Base-by-base conservation (phyloP, 768 basidiomycete species). In the Sporobolomyces phaffii region DNA sequence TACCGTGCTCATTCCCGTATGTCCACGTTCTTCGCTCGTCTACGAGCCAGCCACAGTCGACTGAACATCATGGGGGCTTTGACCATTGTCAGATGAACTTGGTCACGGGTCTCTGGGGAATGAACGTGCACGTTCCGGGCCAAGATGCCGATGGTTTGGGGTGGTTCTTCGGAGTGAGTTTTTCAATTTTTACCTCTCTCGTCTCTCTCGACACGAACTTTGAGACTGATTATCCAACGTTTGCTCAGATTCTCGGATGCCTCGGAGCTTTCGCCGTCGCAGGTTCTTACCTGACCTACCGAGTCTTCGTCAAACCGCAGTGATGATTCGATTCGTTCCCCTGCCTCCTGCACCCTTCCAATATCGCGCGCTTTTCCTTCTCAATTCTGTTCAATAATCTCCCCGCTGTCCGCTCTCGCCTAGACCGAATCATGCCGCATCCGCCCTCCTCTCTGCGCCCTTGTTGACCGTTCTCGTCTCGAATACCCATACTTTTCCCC, bases 81-180 rank as follows among this genome's bases (percentile, higher is more conserved):
- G n/a, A n/a, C n/a, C n/a, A n/a, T 76, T 75, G 13, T 76, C 58
- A 71, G 71, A 72, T 72, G 71, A 98, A 98, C 78, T 79, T 98
- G 77, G 85, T 99, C 56, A 99, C 96, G 31, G 93, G 89, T 86
- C 58, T 75, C 7, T 75, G 71, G 75, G 73, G 94, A 17, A 98
- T 97, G 94, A 99, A 98, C 80, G 93, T 98, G 0, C 88, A 89
- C 71, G 96, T 99, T 1, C 96, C 96, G 0, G 92, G 92, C 0
- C 83, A 96, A 75, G 85, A 84, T 56, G 77, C 83, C 14, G 65
- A 72, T 29, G 65, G 64, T 52, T 61, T 74, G 3, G 54, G 64
- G 15, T 74, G 75, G 73, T 98, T 98, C 76, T 79, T 83, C 43
- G 62, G 62, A 17, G 70, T 71, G 17, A 36, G 17, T 26, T 6